phyloP scores from a whole-genome alignment of 441 rosid species.

The Euphorbia schlechtendalii region DNA sequence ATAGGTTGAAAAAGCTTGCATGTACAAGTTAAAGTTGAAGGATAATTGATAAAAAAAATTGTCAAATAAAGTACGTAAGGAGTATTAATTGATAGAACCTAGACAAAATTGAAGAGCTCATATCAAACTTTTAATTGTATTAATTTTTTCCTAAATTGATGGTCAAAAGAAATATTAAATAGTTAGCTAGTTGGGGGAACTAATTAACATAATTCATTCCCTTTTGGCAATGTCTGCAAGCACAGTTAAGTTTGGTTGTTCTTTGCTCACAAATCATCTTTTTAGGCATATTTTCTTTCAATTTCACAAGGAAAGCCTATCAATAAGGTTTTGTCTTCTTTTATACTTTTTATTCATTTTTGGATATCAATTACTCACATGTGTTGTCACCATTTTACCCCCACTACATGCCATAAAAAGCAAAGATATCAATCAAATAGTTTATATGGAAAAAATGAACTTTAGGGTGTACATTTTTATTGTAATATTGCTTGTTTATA shows the following conservation, averaged over 20 bases:
- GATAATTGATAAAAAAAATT: too few species aligned
- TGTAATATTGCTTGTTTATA: too few species aligned
- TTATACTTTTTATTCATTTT: not conserved
- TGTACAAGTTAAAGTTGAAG: too few species aligned
- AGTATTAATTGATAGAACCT: too few species aligned
- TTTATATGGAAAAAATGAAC: too few species aligned
- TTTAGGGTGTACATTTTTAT: not conserved
- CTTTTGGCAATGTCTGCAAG: conserved; percentile 15
- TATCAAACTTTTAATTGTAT: too few species aligned
- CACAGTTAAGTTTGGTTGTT: conserved; percentile 6
- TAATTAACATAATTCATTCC: conserved; percentile 20
- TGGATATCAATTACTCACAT: not conserved
- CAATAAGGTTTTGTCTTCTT: not conserved
- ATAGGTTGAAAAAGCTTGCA: too few species aligned
- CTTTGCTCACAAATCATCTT: conserved; percentile 6
- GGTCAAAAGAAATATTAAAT: conserved; percentile 15
- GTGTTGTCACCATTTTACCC: not conserved
- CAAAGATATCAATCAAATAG: not conserved
- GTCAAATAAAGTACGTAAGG: too few species aligned
- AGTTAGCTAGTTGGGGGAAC: conserved; percentile 23
- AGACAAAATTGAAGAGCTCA: too few species aligned
- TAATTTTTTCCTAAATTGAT: not conserved
- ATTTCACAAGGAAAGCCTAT: not conserved
- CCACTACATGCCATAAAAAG: not conserved
- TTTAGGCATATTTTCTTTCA: not conserved